A percentile compares a stretch with the other conserved stretches of the same genome.
Conservation (phyloP, 192 early-diverging fungal genomes). For the Rhizoclosmatium globosum region DNA sequence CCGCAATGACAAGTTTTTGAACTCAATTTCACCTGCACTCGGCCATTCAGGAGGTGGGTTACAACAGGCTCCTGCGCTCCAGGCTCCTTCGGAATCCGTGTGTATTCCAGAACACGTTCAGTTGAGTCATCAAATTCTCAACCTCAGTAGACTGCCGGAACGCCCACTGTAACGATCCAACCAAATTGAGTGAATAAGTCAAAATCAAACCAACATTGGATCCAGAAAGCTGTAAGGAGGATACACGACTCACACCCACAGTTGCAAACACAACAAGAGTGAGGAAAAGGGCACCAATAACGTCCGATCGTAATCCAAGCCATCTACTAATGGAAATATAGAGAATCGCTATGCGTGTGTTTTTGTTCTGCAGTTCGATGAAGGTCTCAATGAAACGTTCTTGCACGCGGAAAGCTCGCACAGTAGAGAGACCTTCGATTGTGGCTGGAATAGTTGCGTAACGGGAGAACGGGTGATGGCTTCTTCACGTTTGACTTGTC, state of each 20-base stretch:
- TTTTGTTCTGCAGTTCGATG: conserved; percentile 60
- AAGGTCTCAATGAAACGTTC: conserved; percentile 64
- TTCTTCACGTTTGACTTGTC: conserved; percentile 76
- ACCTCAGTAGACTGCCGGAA: conserved; percentile 54
- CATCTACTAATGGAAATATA: conserved; percentile 50
- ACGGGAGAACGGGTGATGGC: conserved; percentile 73
- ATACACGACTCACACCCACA: conserved; percentile 44
- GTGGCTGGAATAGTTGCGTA: conserved; percentile 69
- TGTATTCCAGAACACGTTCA: conserved; percentile 74
- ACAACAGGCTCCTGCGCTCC: conserved; percentile 21
- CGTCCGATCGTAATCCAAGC: conserved; percentile 65
- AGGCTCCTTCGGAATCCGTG: conserved; percentile 41
- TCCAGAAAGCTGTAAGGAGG: conserved; percentile 42
- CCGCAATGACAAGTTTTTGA: conserved; percentile 60
- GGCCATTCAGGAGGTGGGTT: conserved; percentile 62
- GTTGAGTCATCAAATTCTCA: conserved; percentile 67
- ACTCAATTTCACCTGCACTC: conserved; percentile 59
- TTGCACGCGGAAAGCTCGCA: conserved; percentile 72
- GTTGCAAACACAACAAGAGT: conserved; percentile 53
- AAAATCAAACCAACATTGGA: conserved; percentile 60
- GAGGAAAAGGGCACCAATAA: conserved; percentile 56
- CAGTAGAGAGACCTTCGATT: conserved; percentile 71
- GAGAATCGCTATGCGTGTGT: conserved; percentile 39
- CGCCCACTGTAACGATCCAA: conserved; percentile 56
- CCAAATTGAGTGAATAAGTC: conserved; percentile 62